A percentile compares a stretch with the other conserved stretches of the same genome.
Evolutionary conservation across 2,329 filamentous ascomycete genomes (phyloP).

Genomic region (Parastagonospora nodorum): DNA sequence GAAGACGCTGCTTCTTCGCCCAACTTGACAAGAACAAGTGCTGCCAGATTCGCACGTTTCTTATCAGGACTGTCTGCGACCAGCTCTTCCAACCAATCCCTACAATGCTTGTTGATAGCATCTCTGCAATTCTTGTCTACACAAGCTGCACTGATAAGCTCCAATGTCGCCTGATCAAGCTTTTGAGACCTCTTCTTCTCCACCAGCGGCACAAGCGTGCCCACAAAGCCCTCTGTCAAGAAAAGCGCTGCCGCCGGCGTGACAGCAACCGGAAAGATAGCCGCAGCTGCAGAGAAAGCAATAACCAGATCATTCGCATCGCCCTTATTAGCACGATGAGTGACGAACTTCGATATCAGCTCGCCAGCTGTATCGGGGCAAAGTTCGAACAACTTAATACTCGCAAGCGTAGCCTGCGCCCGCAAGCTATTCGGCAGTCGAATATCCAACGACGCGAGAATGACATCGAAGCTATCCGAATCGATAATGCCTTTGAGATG

Average conservation of each 20-base stretch:
- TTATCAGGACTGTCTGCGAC: slow-evolving; percentile 71
- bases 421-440: slow-evolving; percentile 74
- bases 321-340: slow-evolving; percentile 69
- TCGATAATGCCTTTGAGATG: slow-evolving; percentile 68
- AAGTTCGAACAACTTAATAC: slow-evolving; percentile 81
- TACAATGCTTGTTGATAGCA: slow-evolving; percentile 81
- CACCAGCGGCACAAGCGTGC: slow-evolving; percentile 76
- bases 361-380: slow-evolving; percentile 72
- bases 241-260: slow-evolving; percentile 78
- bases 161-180: slow-evolving; percentile 83
- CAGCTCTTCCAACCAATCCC: slow-evolving; percentile 84
- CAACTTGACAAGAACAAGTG: slow-evolving; percentile 62
- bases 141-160: slow-evolving; percentile 90
- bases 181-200: slow-evolving; percentile 81
- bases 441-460: slow-evolving; percentile 86
- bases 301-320: slow-evolving; percentile 88
- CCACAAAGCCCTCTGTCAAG: slow-evolving; percentile 84
- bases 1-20: slow-evolving; percentile 47
- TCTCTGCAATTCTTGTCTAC: slow-evolving; percentile 82
- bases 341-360: slow-evolving; percentile 76
- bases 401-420: slow-evolving; percentile 80
- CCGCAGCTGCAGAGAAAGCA: slow-evolving; percentile 89
- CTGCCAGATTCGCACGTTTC: slow-evolving; percentile 57
- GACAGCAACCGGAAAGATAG: slow-evolving; percentile 84
- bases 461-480: slow-evolving; percentile 77